Evolutionary conservation across 805 yeast species (phyloP), one percentile per base, ranked within the genome.

Genomic region (Ogataea henricii): DNA sequence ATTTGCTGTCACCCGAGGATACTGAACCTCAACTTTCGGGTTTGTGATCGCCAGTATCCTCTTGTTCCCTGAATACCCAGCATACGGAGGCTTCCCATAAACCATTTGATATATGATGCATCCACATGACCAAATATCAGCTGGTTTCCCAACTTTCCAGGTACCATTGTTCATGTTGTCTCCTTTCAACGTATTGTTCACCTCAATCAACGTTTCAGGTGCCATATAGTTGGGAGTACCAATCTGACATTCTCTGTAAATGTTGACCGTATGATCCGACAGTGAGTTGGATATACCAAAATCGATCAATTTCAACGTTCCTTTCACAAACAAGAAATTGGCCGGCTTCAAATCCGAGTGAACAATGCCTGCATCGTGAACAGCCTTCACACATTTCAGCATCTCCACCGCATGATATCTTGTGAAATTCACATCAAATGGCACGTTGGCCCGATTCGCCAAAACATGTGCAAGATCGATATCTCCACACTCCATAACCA

Each of bases 141-240:
- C 87, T 0, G 98, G 96, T 58, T 84, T 85, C 1, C 98, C 97
- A 9, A 91, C 96, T 65, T 81, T 87, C 92, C 85, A 70, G 30
- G 80, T 68, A 48, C 69, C 47, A 60, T 51, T 39, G 22, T 50
- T 53, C 9, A 47, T 18, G 36, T 49, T 45, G 36, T 55, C 80
- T 5, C 57, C 55, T 26, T 41, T 49, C 23, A 69, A 20, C 12
- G 60, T 54, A 25, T 55, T 52, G 43, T 71, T 73, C 50, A 74
- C 80, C 65, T 86, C 95, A 38, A 85, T 75, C 49, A 92, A 69
- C 0, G 97, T 88, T 66, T 92, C 99, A 0, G 99, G 99, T 0
- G 99, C 97, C 98, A 92, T 94, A 65, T 92, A 94, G 64, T 87
- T 89, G 1, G 97, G 96, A 0, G 99, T 92, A 4, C 99, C 99